These are phyloP conservation scores for Candida sanyaensis DNA, from an alignment of 1,139 yeast species.

Conservation along the genomic window DNA sequence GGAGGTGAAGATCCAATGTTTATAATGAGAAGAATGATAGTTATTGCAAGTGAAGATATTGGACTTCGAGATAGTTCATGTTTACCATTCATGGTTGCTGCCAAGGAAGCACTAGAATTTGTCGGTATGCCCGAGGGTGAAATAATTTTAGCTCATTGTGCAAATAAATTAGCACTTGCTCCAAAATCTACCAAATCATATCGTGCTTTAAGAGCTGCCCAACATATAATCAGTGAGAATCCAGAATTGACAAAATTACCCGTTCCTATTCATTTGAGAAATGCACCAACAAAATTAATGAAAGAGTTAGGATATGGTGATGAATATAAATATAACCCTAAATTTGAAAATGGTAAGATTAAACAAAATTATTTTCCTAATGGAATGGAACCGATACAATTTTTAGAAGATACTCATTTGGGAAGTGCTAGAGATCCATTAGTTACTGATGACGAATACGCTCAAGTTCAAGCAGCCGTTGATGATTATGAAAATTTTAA, in stretches of 20 bases:
- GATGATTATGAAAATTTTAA: constrained; percentile 32
- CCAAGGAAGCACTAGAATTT: constrained; percentile 85
- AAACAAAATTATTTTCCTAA: constrained; percentile 70
- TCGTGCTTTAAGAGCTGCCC: constrained; percentile 72
- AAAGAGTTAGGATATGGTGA: constrained; percentile 82
- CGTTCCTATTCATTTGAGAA: constrained; percentile 80
- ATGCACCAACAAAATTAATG: constrained; percentile 94
- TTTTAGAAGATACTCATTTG: constrained; percentile 42
- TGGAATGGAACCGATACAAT: constrained; percentile 34
- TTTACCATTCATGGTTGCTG: constrained; percentile 82
- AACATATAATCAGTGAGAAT: constrained; percentile 54
- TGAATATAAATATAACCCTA: constrained; percentile 87
- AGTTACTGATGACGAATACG: constrained; percentile 24
- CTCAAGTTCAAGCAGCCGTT: constrained; percentile 23
- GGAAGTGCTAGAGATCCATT: constrained; percentile 30
- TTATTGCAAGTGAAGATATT: constrained; percentile 90
- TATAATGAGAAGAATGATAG: constrained; percentile 87
- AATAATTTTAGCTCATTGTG: constrained; percentile 86
- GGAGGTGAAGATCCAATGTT: constrained; percentile 95
- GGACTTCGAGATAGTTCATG: constrained; percentile 83
- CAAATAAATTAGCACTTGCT: constrained; percentile 83
- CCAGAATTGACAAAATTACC: constrained; percentile 66
- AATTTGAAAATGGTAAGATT: constrained; percentile 69
- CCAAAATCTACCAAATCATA: constrained; percentile 85
- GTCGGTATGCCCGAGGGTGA: constrained; percentile 98